Base-by-base conservation (phyloP, 2,329 filamentous ascomycete genomes). In the Diaporthe ilicicola region DNA sequence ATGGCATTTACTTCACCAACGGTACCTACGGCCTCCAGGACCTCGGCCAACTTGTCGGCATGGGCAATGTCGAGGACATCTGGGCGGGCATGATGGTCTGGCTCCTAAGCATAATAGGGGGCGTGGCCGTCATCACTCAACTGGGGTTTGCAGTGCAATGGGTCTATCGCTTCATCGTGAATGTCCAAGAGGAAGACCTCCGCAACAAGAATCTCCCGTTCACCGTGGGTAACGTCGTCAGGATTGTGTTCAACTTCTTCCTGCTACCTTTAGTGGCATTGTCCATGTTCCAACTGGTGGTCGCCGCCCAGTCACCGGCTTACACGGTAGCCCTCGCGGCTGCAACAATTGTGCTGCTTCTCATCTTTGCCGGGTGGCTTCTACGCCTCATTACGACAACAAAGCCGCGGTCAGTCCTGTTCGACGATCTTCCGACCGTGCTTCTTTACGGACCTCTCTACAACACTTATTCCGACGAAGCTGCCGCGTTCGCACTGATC, bases 61-160 rank as follows among this genome's bases (percentile, higher is more conserved):
- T 98, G 88, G 86, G 87, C 32, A 84, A 89, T 29, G 88, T 89
- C 15, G 84, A 90, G 72, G 96, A 99, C 79, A 89, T 98, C 24
- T 99, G 96, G 96, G 92, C 94, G 1, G 94, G 94, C 73, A 96
- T 97, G 92, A 94, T 96, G 78, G 86, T 98, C 54, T 98, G 94
- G 92, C 87, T 98, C 22, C 86, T 95, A 12, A 91, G 92, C 73
- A 92, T 97, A 73, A 88, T 97, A 71, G 90, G 82, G 48, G 85
- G 84, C 65, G 88, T 93, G 15, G 85, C 94, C 24, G 79, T 92
- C 27, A 80, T 95, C 24, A 91, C 92, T 56, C 94, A 98, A 79
- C 76, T 92, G 44, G 93, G 90, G 29, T 98, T 98, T 78, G 82
- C 91, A 4, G 78, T 87, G 44, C 93, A 94, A 72, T 97, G 93